Percentiles rank a stretch among this genome's conserved stretches.
These are phyloP conservation scores for Cucurbita moschata DNA, from an alignment of 306 rosid genomes.

Conservation along the genomic window DNA sequence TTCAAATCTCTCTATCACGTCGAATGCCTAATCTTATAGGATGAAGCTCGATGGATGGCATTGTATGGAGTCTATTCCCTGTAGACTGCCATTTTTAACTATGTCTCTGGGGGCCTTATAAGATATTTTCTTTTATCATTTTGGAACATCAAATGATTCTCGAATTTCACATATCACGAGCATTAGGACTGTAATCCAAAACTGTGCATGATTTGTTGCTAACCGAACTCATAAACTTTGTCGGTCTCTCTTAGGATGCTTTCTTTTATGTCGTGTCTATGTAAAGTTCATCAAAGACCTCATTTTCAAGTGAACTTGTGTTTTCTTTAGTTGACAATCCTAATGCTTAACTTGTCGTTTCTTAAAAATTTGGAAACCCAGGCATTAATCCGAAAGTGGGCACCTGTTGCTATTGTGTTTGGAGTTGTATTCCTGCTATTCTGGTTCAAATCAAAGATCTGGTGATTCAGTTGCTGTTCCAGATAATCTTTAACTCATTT, in stretches of 20 bases:
- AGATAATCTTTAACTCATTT: not conserved
- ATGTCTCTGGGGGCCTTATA: not conserved
- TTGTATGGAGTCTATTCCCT: not conserved
- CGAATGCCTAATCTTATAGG: not conserved
- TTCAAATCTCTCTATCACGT: not conserved
- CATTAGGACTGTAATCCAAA: not conserved
- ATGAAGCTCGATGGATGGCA: not conserved
- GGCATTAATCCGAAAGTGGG: constrained; percentile 93
- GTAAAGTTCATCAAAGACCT: not conserved
- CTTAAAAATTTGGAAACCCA: constrained; percentile 11
- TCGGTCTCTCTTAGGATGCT: not conserved
- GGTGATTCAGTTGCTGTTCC: constrained; percentile 42
- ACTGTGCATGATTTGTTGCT: not conserved
- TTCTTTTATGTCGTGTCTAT: not conserved
- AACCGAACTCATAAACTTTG: not conserved
- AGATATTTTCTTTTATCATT: too few relatives aligned
- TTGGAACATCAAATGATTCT: too few relatives aligned
- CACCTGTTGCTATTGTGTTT: constrained; percentile 90
- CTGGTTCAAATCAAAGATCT: constrained; percentile 85
- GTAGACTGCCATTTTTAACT: not conserved
- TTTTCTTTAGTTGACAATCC: not conserved
- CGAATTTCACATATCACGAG: not conserved
- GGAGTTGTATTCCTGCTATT: constrained; percentile 96
- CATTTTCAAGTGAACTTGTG: not conserved
- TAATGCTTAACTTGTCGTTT: not conserved